Conservation (phyloP, 495 filamentous ascomycete species). For the Penicillium cataractarum region DNA sequence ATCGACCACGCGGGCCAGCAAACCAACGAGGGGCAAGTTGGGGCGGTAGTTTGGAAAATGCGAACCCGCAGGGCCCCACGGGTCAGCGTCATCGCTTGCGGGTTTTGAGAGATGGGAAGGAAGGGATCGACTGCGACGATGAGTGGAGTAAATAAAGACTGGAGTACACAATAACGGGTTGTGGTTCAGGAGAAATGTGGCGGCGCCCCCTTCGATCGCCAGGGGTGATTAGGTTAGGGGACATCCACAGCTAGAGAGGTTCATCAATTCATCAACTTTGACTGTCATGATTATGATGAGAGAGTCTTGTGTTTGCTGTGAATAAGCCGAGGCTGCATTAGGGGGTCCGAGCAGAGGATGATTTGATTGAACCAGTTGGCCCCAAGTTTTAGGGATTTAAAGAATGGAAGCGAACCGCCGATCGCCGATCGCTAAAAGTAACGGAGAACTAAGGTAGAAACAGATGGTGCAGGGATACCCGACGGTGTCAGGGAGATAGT, state of each 20-base stretch:
- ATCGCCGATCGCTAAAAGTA: conserved; percentile 8
- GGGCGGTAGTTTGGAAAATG: conserved; percentile 14
- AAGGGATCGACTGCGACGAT: conserved; percentile 27
- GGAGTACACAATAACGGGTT: no score
- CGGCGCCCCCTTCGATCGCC: conserved; percentile 7
- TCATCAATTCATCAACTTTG: no score
- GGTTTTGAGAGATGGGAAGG: conserved; percentile 17
- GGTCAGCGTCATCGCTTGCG: conserved; percentile 32
- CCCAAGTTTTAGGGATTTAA: neutral
- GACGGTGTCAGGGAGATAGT: neutral
- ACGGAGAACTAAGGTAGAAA: no score
- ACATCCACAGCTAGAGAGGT: no score
- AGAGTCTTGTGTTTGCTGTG: neutral
- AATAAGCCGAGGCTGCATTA: conserved; percentile 5
- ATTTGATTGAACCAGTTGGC: neutral
- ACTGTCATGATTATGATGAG: no score
- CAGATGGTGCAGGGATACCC: neutral
- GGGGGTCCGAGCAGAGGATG: neutral
- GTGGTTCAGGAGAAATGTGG: conserved; percentile 8
- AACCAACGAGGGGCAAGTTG: conserved; percentile 27
- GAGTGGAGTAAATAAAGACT: conserved; percentile 7
- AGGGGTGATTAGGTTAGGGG: conserved; percentile 6
- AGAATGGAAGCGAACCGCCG: neutral
- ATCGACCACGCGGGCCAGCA: conserved; percentile 31
- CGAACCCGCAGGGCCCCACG: conserved; percentile 27